Percentiles rank a stretch among this genome's conserved stretches.
phyloP scores from a whole-genome alignment of 2,329 filamentous ascomycete species.

The Passalora sequoiae region DNA sequence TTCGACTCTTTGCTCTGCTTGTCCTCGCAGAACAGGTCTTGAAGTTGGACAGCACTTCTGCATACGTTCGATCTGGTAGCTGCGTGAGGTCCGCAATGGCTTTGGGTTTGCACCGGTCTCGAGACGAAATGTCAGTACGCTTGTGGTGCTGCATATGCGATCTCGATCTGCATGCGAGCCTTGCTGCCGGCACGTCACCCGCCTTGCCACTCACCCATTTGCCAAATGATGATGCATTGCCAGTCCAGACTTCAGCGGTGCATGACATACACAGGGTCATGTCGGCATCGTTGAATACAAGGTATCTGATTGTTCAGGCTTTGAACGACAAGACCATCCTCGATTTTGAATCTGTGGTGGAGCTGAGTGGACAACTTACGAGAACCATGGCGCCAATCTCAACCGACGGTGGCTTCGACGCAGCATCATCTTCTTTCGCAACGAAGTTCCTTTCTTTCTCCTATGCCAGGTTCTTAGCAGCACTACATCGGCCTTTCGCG shows the following conservation, averaged over 20 bases:
- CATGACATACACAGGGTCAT: conserved; percentile 4
- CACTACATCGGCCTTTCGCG: conserved; percentile 13
- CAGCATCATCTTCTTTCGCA: conserved; percentile 2
- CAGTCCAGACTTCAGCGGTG: neutral
- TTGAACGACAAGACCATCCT: conserved; percentile 11
- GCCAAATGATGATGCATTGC: neutral
- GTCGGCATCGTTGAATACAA: conserved; percentile 5
- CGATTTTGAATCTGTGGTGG: conserved; percentile 11
- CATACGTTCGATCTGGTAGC: conserved; percentile 12
- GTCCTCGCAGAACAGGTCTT: conserved; percentile 13
- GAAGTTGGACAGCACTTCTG: conserved; percentile 5
- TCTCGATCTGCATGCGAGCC: conserved; percentile 15
- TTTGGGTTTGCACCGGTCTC: conserved; percentile 5
- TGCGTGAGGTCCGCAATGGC: conserved; percentile 10
- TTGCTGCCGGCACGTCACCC: conserved; percentile 13
- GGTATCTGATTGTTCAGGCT: conserved; percentile 12
- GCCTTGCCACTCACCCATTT: neutral
- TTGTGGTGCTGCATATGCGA: conserved; percentile 15
- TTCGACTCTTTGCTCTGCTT: conserved; percentile 6
- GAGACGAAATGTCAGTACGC: neutral
- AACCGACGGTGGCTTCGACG: neutral
- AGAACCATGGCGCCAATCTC: conserved; percentile 12
- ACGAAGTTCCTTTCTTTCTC: conserved; percentile 14
- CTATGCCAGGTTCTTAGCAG: conserved; percentile 9
- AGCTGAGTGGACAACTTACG: conserved; percentile 12